phyloP scores from a whole-genome alignment of 192 early-diverging fungal species.

The Backusella tuberculispora region DNA sequence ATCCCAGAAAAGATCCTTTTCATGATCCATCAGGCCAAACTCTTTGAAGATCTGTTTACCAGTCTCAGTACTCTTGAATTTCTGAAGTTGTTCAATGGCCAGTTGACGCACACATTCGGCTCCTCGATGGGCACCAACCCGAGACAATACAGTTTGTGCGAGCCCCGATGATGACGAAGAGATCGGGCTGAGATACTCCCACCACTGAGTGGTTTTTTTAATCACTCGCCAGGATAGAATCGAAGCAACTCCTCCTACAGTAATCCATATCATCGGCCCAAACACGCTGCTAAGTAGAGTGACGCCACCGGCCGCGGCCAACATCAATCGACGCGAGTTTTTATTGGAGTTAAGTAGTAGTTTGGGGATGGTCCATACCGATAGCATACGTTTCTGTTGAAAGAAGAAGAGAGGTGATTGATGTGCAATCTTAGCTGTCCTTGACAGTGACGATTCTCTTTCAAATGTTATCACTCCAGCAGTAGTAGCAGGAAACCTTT shows the following conservation, averaged over 20 bases:
- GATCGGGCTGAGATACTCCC: constrained; percentile 1
- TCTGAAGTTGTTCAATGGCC: constrained; percentile 10
- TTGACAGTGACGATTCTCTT: not conserved
- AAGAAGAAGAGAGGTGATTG: not conserved
- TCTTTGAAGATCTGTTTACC: constrained; percentile 6
- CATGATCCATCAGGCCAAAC: constrained; percentile 15
- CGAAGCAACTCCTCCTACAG: constrained; percentile 19
- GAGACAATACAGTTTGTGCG: not conserved
- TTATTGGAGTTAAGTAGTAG: not conserved
- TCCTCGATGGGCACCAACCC: constrained; percentile 25
- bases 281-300: not conserved
- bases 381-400: constrained; percentile 7
- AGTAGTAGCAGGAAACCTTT: not conserved
- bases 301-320: not conserved
- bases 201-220: constrained; percentile 24
- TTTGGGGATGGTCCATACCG: constrained; percentile 17
- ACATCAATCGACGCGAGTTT: not conserved
- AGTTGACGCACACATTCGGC: constrained; percentile 26
- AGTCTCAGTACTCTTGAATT: constrained; percentile 4
- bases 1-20: constrained; percentile 3
- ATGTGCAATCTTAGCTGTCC: not conserved
- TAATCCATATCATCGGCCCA: constrained; percentile 19
- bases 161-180: not conserved
- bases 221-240: constrained; percentile 8
- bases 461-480: too few relatives aligned